phyloP scores from a whole-genome alignment of 2,329 filamentous ascomycete genomes.

The Ceratocystis harringtonii region DNA sequence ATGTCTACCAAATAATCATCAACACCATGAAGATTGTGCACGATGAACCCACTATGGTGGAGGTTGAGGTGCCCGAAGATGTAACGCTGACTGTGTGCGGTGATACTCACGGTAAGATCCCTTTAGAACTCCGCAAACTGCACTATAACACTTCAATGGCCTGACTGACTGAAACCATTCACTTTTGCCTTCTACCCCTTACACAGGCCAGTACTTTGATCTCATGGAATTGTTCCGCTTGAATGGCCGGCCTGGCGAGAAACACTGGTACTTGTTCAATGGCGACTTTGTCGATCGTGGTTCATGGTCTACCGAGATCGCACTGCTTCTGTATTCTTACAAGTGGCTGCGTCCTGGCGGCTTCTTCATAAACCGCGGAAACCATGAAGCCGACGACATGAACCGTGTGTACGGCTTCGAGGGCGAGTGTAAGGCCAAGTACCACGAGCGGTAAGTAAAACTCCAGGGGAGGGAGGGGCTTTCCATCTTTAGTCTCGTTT shows the following conservation, averaged over 20 bases:
- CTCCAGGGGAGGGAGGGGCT: not conserved
- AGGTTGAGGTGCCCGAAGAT: conserved; percentile 65
- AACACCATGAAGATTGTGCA: conserved; percentile 81
- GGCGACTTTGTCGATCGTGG: conserved; percentile 96
- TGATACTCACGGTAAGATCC: conserved; percentile 70
- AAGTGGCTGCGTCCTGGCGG: conserved; percentile 81
- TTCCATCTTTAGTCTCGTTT: not conserved
- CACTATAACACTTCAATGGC: not conserved
- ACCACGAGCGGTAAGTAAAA: conserved; percentile 55
- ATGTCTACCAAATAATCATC: conserved; percentile 90
- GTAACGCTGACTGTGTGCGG: conserved; percentile 84
- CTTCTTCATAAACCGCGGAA: conserved; percentile 94
- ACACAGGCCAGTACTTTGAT: conserved; percentile 87
- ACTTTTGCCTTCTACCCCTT: conserved; percentile 19
- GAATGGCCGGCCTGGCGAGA: conserved; percentile 71
- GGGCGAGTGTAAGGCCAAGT: conserved; percentile 95
- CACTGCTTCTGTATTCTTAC: conserved; percentile 82
- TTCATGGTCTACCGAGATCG: conserved; percentile 97
- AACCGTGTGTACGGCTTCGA: conserved; percentile 97
- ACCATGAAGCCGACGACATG: conserved; percentile 99
- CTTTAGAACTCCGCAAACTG: not conserved
- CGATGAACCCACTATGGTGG: conserved; percentile 92
- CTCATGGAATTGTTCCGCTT: conserved; percentile 89
- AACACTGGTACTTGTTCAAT: conserved; percentile 93
- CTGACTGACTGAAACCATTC: not conserved